Evolutionary conservation across 352 stramenopile genomes (phyloP), one percentile per base, ranked within the genome.

Genomic region (Halophytophthora polymorphica): DNA sequence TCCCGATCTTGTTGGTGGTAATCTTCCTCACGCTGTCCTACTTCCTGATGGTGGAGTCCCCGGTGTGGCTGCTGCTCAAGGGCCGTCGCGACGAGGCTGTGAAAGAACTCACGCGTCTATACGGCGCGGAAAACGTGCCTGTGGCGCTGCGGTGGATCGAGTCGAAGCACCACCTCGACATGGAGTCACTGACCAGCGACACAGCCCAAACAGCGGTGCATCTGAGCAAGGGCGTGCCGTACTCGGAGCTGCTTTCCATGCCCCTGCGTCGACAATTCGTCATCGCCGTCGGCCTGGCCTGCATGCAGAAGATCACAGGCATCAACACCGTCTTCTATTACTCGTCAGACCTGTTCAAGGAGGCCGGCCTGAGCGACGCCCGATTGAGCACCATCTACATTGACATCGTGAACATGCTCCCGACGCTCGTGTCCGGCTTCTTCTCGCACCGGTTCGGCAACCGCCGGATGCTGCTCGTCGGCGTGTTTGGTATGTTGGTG

Each of bases 251-350:
- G 39, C 59, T 70, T 39, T 45, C 56, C 11, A 46, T 52, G 3
- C 40, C 49, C 55, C 45, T 70, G 14, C 62, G 59, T 22, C 58
- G 57, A 11, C 66, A 73, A 31, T 64, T 77, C 39, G 54, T 80
- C 19, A 73, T 79, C 29, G 67, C 69, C 2, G 38, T 73, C 51
- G 58, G 58, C 1, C 43, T 81, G 3, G 61, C 55, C 1, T 60
- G 41, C 18, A 69, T 65, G 56, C 64, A 79, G 25, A 71, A 84
- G 43, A 60, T 84, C 62, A 64, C 61, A 13, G 73, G 73, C 45
- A 79, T 84, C 67, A 82, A 82, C 56, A 69, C 66, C 13, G 56
- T 80, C 10, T 75, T 77, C 50, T 73, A 69, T 58, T 80, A 84
- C 73, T 84, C 73, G 38, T 78, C 67, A 6, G 56, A 65, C 29